A percentile compares a stretch with the other conserved stretches of the same genome.
phyloP scores from a whole-genome alignment of 768 basidiomycete species.

The Serendipita sp. region DNA sequence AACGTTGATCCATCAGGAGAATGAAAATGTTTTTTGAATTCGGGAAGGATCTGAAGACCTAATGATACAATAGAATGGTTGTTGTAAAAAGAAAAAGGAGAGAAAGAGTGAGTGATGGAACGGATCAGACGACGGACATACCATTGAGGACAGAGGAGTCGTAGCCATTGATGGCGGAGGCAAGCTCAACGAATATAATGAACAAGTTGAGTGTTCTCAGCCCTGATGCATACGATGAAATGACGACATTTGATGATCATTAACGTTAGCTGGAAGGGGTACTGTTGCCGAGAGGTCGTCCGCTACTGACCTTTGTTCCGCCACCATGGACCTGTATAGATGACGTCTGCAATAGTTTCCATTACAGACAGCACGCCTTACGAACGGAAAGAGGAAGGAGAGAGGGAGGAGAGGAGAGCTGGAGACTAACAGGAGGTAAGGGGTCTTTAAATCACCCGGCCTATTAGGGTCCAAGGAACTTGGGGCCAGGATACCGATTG shows the following conservation, averaged over 20 bases:
- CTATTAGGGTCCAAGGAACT: too few relatives aligned
- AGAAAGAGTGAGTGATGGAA: too few relatives aligned
- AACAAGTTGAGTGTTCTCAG: conserved; percentile 42
- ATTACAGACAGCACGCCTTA: neutral
- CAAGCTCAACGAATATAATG: conserved; percentile 46
- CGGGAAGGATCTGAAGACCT: conserved; percentile 54
- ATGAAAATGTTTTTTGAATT: conserved; percentile 42
- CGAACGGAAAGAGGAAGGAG: neutral
- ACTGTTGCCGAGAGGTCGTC: neutral
- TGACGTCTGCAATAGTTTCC: conserved; percentile 33
- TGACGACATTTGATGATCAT: too few relatives aligned
- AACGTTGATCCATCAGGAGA: conserved; percentile 8
- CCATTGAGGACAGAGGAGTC: conserved; percentile 53
- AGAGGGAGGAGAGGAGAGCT: neutral
- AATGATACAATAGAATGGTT: neutral
- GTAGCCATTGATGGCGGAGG: conserved; percentile 48
- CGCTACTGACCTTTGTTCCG: conserved; percentile 29
- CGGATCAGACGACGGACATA: conserved; percentile 8
- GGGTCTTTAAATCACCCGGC: too few relatives aligned
- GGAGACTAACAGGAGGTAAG: too few relatives aligned
- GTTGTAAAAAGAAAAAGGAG: too few relatives aligned
- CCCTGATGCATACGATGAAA: conserved; percentile 21
- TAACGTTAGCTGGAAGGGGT: too few relatives aligned
- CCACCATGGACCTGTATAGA: conserved; percentile 48
- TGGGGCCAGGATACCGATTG: neutral